A percentile compares a stretch with the other conserved stretches of the same genome.
phyloP scores from a whole-genome alignment of 78 protist genomes.

The Planoprotostelium fungivorum region DNA sequence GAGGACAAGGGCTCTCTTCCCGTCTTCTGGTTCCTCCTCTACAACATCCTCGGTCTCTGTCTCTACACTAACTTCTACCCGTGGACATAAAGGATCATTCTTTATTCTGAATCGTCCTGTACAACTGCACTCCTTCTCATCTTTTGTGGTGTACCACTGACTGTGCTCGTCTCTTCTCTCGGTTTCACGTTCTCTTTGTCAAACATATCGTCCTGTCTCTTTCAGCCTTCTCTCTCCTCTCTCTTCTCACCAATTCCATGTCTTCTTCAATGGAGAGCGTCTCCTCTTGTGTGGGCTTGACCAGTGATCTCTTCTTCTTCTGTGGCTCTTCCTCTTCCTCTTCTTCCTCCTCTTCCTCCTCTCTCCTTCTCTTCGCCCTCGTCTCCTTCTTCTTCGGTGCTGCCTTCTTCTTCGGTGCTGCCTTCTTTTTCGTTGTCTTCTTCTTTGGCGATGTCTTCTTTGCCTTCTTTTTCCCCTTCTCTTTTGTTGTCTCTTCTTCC shows the following conservation, averaged over 20 bases:
- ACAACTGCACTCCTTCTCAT: no score
- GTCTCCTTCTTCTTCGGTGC: background rate
- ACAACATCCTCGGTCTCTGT: conserved; percentile 37
- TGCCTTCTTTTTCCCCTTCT: background rate
- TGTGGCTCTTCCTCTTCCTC: background rate
- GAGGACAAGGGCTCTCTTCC: background rate
- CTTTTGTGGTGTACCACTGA: no score
- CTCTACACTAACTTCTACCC: conserved; percentile 54
- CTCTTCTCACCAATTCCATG: background rate
- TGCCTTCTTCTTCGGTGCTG: background rate
- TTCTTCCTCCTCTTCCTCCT: background rate
- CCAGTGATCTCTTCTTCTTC: background rate
- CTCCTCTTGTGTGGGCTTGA: background rate
- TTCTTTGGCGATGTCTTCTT: no score
- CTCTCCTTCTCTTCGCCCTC: background rate
- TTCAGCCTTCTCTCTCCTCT: background rate
- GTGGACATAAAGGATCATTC: conserved; percentile 46
- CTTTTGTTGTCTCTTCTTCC: no score
- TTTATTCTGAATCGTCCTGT: no score
- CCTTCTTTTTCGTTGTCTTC: background rate
- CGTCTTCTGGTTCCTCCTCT: conserved; percentile 31
- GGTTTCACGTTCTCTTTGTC: background rate
- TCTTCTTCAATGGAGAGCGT: background rate
- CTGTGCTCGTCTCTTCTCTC: no score
- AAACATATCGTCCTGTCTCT: background rate